Conservation (phyloP, 345 rosid genomes). For the Eucalyptus sideroxylon region DNA sequence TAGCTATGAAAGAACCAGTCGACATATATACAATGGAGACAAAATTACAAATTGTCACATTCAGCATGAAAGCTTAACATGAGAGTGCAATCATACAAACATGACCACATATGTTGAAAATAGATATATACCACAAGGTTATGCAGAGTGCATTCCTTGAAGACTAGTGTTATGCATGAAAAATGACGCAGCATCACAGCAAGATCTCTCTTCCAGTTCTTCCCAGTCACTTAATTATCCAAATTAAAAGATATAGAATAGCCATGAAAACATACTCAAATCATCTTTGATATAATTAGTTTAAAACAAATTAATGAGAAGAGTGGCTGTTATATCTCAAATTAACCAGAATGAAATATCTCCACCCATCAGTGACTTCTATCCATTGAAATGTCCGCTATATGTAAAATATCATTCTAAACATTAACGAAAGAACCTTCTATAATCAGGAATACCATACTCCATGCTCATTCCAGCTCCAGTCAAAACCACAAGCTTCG, state of each 20-base stretch:
- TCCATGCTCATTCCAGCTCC: conserved; percentile 93
- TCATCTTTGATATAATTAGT: not conserved
- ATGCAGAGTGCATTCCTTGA: not conserved
- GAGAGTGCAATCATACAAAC: not conserved
- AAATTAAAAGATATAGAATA: not conserved
- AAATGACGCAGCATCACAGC: not conserved
- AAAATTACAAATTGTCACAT: not conserved
- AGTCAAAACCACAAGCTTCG: conserved; percentile 57
- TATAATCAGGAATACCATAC: conserved; percentile 90
- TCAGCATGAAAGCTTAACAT: not conserved
- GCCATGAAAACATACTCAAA: not conserved
- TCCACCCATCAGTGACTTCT: not conserved
- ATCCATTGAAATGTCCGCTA: not conserved
- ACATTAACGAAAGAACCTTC: conserved; percentile 35
- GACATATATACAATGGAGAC: too few relatives aligned
- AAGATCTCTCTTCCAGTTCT: not conserved
- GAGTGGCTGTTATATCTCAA: not conserved
- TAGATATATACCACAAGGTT: not conserved
- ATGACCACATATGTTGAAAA: not conserved
- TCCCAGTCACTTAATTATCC: not conserved
- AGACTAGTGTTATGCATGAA: not conserved
- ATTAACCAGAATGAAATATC: not conserved
- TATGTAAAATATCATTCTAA: not conserved
- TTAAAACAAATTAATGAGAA: not conserved
- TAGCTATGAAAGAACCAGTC: not conserved